phyloP scores from a whole-genome alignment of 2,329 filamentous ascomycete genomes.

The Trichophyton equinum region DNA sequence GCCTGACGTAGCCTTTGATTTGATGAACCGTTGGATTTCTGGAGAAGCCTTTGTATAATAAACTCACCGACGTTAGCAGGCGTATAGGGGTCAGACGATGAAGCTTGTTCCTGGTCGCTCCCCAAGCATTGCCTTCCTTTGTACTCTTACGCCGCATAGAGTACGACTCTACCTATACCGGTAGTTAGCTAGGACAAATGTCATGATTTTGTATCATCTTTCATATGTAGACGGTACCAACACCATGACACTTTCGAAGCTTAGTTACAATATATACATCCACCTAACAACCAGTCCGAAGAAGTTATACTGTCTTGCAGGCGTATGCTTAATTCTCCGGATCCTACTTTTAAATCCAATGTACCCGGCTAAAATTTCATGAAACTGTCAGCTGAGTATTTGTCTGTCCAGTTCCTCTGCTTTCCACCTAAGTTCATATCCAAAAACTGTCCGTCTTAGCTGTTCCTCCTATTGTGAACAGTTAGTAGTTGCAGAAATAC shows the following conservation, averaged over 20 bases:
- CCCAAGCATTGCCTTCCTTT: too few species aligned
- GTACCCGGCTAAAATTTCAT: neutral
- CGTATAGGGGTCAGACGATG: neutral
- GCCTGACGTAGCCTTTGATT: neutral
- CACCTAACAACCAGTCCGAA: too few species aligned
- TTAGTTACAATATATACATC: too few species aligned
- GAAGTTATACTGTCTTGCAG: too few species aligned
- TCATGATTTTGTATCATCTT: too few species aligned
- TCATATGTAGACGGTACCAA: too few species aligned
- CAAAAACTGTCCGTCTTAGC: constrained; percentile 69
- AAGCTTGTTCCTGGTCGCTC: too few species aligned
- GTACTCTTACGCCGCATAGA: too few species aligned
- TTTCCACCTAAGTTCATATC: constrained; percentile 59
- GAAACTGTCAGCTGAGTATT: neutral
- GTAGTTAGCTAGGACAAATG: too few species aligned
- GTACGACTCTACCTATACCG: too few species aligned
- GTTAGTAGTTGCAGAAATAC: neutral
- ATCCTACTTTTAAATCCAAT: neutral
- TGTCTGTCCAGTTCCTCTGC: constrained; percentile 13
- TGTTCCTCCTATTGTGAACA: constrained; percentile 49
- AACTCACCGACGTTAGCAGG: neutral
- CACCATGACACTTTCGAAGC: too few species aligned
- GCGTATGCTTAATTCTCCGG: too few species aligned
- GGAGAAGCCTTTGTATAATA: neutral
- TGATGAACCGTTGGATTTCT: constrained; percentile 1